Percentiles rank a stretch among this genome's conserved stretches.
Evolutionary conservation across 2,329 filamentous ascomycete species (phyloP).

Genomic region (Stromatinia cepivora): DNA sequence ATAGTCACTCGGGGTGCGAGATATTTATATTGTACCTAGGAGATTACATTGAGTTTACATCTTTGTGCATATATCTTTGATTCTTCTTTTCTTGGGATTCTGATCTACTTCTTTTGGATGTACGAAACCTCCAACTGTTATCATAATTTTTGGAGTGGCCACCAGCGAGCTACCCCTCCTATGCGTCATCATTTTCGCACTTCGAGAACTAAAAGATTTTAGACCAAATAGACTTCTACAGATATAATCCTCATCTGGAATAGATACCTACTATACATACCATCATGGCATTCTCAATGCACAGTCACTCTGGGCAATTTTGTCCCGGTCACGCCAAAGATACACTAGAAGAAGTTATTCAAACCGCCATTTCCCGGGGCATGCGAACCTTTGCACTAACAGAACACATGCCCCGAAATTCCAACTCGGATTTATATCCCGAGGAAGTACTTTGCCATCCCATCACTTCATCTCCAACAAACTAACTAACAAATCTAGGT

Average conservation of each 20-base stretch:
- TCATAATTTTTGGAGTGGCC: background rate
- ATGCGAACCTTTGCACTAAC: slow-evolving; percentile 86
- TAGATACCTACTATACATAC: too few species aligned
- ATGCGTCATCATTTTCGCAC: background rate
- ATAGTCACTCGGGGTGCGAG: background rate
- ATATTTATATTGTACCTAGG: background rate
- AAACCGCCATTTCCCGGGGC: slow-evolving; percentile 72
- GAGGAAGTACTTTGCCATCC: slow-evolving; percentile 65
- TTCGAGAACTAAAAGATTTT: background rate
- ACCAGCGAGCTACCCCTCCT: background rate
- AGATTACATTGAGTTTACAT: background rate
- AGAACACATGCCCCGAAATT: slow-evolving; percentile 88
- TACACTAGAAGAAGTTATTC: slow-evolving; percentile 78
- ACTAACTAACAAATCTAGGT: slow-evolving; percentile 44
- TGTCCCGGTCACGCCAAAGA: slow-evolving; percentile 87
- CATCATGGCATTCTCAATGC: slow-evolving; percentile 94
- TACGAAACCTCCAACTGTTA: background rate
- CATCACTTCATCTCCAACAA: background rate
- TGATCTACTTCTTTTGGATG: background rate
- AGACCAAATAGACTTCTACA: background rate
- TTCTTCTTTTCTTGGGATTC: background rate
- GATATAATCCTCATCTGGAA: background rate
- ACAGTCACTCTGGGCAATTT: slow-evolving; percentile 97
- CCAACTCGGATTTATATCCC: slow-evolving; percentile 78
- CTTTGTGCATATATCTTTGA: background rate